phyloP scores from a whole-genome alignment of 2,329 filamentous ascomycete genomes.

The Paraphaeosphaeria sporulosa region DNA sequence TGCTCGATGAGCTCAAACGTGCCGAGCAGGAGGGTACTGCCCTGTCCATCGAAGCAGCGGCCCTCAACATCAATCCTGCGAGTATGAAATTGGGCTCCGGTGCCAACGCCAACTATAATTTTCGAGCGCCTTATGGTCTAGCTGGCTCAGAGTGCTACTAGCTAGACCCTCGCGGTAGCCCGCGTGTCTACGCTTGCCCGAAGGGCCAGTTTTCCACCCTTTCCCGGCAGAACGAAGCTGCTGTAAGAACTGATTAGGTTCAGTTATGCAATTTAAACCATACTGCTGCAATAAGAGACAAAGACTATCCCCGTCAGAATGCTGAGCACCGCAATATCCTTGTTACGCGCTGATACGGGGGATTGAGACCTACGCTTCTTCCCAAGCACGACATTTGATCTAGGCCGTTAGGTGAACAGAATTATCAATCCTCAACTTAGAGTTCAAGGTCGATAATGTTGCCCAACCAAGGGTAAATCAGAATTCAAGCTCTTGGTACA shows the following conservation, averaged over 20 bases:
- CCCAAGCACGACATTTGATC: neutral
- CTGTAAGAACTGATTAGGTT: neutral
- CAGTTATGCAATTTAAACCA: no score
- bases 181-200: neutral
- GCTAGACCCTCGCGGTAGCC: neutral
- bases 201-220: neutral
- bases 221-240: neutral
- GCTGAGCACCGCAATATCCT: neutral
- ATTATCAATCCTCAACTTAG: neutral
- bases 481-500: no score
- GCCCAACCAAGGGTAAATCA: no score
- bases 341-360: neutral
- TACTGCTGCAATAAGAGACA: no score
- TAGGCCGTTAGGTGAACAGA: neutral
- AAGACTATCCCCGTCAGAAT: neutral
- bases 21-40: neutral
- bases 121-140: neutral
- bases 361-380: neutral
- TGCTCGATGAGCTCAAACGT: neutral
- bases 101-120: neutral
- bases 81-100: neutral
- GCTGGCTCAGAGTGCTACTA: neutral
- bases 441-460: neutral
- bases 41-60: neutral
- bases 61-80: neutral